A percentile compares a stretch with the other conserved stretches of the same genome.
phyloP scores from a whole-genome alignment of 768 basidiomycete species.

The Trametopsis cervina region DNA sequence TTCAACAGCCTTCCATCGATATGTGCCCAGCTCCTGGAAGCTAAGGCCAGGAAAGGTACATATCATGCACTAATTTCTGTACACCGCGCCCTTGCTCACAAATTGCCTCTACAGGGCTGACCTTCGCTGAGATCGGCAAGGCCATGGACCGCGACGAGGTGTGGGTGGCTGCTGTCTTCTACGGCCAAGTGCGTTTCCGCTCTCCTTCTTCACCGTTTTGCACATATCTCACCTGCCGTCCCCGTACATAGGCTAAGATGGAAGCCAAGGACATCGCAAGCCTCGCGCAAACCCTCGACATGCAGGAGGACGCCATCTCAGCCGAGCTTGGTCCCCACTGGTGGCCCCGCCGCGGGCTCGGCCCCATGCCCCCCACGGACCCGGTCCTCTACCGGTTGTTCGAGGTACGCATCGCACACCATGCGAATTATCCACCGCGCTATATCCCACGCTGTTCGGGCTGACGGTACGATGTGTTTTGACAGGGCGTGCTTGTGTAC shows the following conservation, averaged over 20 bases:
- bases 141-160: conserved; percentile 68
- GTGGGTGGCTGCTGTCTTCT: conserved; percentile 79
- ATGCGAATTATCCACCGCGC: neutral
- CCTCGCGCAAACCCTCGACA: conserved; percentile 43
- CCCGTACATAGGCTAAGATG: conserved; percentile 53
- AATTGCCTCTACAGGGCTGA: conserved; percentile 38
- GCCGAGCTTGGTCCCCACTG: conserved; percentile 53
- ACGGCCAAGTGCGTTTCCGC: conserved; percentile 52
- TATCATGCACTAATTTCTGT: neutral
- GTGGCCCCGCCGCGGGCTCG: conserved; percentile 70
- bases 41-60: conserved; percentile 64
- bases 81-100: neutral
- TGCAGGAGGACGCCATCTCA: conserved; percentile 33
- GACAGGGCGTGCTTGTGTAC: conserved; percentile 65
- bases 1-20: conserved; percentile 37
- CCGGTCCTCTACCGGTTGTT: conserved; percentile 79
- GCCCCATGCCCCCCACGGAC: conserved; percentile 67
- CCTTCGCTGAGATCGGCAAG: conserved; percentile 64
- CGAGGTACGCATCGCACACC: conserved; percentile 43
- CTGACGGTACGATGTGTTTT: neutral
- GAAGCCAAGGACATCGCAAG: conserved; percentile 48
- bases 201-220: neutral
- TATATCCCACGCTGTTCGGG: neutral
- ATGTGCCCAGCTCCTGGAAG: conserved; percentile 46
- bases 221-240: neutral